These are phyloP conservation scores for Tuber aestivum DNA, from an alignment of 495 filamentous ascomycete genomes.

Conservation along the genomic window DNA sequence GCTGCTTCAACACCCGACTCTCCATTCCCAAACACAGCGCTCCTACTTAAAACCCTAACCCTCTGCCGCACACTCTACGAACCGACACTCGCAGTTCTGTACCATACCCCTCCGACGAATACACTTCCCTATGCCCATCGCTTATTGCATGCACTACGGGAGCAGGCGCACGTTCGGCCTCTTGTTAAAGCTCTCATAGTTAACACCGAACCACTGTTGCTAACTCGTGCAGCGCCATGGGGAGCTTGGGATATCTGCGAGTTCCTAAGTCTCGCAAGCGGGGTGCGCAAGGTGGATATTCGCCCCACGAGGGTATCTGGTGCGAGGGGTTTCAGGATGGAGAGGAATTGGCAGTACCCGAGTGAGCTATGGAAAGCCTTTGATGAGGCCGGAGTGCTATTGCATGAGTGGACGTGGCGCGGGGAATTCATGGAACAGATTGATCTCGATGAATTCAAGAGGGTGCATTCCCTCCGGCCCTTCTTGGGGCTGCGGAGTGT, in stretches of 20 bases:
- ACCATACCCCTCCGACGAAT: slow-evolving; percentile 20
- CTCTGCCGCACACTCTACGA: slow-evolving; percentile 35
- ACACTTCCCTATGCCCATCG: slow-evolving; percentile 18
- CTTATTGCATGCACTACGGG: slow-evolving; percentile 11
- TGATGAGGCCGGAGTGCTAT: slow-evolving; percentile 17
- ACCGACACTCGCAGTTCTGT: slow-evolving; percentile 24
- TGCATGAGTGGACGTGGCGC: slow-evolving; percentile 23
- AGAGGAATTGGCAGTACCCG: slow-evolving; percentile 24
- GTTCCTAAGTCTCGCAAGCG: slow-evolving; percentile 16
- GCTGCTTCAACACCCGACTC: slow-evolving; percentile 17
- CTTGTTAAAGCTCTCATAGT: slow-evolving; percentile 23
- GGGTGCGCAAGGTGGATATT: slow-evolving; percentile 19
- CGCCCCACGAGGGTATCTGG: slow-evolving; percentile 2
- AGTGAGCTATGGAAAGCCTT: slow-evolving; percentile 34
- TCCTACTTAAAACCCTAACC: slow-evolving; percentile 30
- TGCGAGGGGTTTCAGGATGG: neutral
- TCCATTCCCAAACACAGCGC: slow-evolving; percentile 14
- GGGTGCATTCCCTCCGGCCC: slow-evolving; percentile 10
- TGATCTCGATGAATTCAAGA: slow-evolving; percentile 9
- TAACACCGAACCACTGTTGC: slow-evolving; percentile 31
- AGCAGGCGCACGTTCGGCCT: slow-evolving; percentile 17
- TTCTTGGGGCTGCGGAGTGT: slow-evolving; percentile 17
- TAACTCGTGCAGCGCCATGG: slow-evolving; percentile 2
- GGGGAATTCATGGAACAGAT: slow-evolving; percentile 13
- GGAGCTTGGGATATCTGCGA: slow-evolving; percentile 25